These are phyloP conservation scores for Neonectria neomacrospora DNA, from an alignment of 2,329 filamentous ascomycete species.

Conservation along the genomic window DNA sequence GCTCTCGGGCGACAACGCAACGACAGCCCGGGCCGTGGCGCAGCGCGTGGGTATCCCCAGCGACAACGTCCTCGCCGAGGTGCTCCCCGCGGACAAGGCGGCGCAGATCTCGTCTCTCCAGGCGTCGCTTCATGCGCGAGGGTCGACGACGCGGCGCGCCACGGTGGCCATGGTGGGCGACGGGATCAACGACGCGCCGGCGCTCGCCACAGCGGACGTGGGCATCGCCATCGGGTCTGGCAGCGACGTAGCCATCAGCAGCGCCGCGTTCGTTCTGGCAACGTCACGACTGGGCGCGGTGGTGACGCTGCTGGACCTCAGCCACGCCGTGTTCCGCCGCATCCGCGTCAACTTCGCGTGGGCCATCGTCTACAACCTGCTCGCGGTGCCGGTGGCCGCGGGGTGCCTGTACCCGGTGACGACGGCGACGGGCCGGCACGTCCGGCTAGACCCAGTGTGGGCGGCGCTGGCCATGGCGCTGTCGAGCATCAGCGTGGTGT, in stretches of 20 bases:
- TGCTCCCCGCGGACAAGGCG: constrained; percentile 85
- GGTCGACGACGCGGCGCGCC: constrained; percentile 53
- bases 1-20: constrained; percentile 91
- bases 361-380: constrained; percentile 84
- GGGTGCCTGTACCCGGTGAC: constrained; percentile 75
- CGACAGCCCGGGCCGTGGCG: constrained; percentile 85
- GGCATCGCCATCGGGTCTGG: constrained; percentile 87
- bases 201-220: constrained; percentile 82
- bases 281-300: constrained; percentile 76
- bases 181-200: constrained; percentile 89
- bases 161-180: constrained; percentile 87
- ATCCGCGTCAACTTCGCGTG: constrained; percentile 89
- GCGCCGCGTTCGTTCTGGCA: constrained; percentile 84
- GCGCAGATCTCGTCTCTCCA: constrained; percentile 75
- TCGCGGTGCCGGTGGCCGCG: constrained; percentile 83
- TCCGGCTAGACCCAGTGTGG: constrained; percentile 82
- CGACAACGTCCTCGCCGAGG: constrained; percentile 84
- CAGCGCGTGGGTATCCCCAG: constrained; percentile 77
- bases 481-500: constrained; percentile 89
- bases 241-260: constrained; percentile 84
- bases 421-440: constrained; percentile 61
- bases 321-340: constrained; percentile 76
- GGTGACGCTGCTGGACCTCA: constrained; percentile 78
- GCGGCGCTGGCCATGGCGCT: constrained; percentile 91
- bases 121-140: constrained; percentile 56